phyloP scores from a whole-genome alignment of 2,329 filamentous ascomycete genomes.

The Erysiphe pulchra region DNA sequence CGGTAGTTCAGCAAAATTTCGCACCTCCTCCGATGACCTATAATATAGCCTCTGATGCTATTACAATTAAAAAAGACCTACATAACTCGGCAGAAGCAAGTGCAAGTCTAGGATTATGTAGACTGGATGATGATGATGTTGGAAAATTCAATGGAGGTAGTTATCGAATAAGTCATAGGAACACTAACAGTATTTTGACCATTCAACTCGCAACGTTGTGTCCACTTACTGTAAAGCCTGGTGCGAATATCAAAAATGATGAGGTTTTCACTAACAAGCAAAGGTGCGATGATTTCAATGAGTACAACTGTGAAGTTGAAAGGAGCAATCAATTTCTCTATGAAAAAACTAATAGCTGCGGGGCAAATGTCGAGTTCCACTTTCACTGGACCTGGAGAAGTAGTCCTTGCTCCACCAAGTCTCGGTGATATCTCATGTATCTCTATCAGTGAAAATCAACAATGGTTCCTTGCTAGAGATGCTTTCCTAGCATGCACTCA shows the following conservation, averaged over 20 bases:
- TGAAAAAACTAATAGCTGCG: constrained; percentile 71
- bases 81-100: constrained; percentile 4
- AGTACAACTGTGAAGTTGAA: constrained; percentile 64
- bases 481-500: constrained; percentile 68
- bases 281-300: constrained; percentile 85
- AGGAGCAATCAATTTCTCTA: constrained; percentile 58
- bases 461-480: constrained; percentile 71
- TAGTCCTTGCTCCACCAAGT: constrained; percentile 55
- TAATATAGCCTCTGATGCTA: no score
- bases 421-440: constrained; percentile 73
- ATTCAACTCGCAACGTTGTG: constrained; percentile 76
- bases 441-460: constrained; percentile 41
- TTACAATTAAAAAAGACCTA: no score
- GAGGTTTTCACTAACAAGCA: no score
- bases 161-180: constrained; percentile 77
- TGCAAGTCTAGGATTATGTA: constrained; percentile 37
- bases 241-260: constrained; percentile 14
- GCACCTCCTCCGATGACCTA: constrained; percentile 8
- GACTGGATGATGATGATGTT: constrained; percentile 54
- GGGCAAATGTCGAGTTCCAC: constrained; percentile 55
- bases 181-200: constrained; percentile 73
- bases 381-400: constrained; percentile 73
- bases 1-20: constrained; percentile 10
- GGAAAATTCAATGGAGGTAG: constrained; percentile 95
- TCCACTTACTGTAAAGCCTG: constrained; percentile 56